Base-by-base conservation (phyloP, 805 yeast species). In the Saitoella complicata region DNA sequence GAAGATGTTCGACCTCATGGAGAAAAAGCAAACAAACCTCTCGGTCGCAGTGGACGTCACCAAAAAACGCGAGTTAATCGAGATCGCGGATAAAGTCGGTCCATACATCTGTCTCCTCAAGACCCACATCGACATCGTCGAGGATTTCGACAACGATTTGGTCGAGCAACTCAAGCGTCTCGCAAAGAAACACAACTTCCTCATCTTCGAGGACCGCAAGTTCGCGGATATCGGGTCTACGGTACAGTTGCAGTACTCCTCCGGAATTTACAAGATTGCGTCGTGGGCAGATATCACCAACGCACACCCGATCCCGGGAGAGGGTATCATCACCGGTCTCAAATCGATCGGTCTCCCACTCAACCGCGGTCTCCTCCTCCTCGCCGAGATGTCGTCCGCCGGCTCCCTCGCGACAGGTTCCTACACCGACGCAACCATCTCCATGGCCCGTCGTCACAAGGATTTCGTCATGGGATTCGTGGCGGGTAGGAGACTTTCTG, bases 171-270 rank as follows among this genome's bases (percentile, higher is more conserved):
- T 91, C 50, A 63, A 79, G 47, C 75, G 59, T 44, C 67, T 91
- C 32, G 75, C 95, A 13, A 66, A 74, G 54, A 85, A 86, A 58
- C 88, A 87, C 66, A 75, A 80, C 51, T 91, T 91, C 57, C 65
- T 91, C 70, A 80, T 91, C 52, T 91, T 91, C 59, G 99, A 91
- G 65, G 99, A 91, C 65, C 73, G 99, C 51, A 91, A 91, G 65
- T 91, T 91, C 63, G 98, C 99, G 29, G 99, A 91, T 62, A 91
- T 91, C 55, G 99, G 99, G 11, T 85, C 87, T 58, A 91, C 98
- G 1, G 98, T 91, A 45, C 87, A 88, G 65, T 73, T 84, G 39
- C 98, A 91, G 63, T 91, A 88, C 62, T 68, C 81, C 32, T 84
- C 93, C 36, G 98, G 98, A 39, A 79, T 84, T 7, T 86, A 76